Evolutionary conservation across 805 yeast genomes (phyloP).

Genomic region (Tetrapisispora fleetii): DNA sequence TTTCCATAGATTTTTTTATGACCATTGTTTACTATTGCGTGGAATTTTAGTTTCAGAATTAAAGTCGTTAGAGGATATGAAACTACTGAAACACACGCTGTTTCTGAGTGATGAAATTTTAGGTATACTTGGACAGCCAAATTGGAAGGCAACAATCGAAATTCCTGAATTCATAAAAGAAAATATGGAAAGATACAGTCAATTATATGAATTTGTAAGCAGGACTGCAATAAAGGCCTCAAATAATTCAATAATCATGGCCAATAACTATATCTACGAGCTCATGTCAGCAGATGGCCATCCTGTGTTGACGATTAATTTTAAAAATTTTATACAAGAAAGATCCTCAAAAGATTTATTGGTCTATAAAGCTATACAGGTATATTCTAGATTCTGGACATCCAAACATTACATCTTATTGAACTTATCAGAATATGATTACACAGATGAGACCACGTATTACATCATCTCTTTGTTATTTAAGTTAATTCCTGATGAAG

Average conservation of each 20-base stretch:
- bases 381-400: constrained; percentile 63
- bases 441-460: constrained; percentile 8
- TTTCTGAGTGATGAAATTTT: constrained; percentile 37
- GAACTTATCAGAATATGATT: constrained; percentile 55
- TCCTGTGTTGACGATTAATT: constrained; percentile 51
- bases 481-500: constrained; percentile 40
- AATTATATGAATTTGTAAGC: constrained; percentile 62
- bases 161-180: constrained; percentile 44
- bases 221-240: constrained; percentile 47
- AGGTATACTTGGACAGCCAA: constrained; percentile 47
- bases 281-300: constrained; percentile 61
- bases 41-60: constrained; percentile 2
- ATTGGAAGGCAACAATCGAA: constrained; percentile 41
- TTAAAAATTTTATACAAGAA: constrained; percentile 28
- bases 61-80: constrained; percentile 12
- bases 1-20: constrained; percentile 41
- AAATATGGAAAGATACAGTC: constrained; percentile 38
- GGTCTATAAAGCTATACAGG: constrained; percentile 49
- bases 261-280: constrained; percentile 42
- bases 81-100: constrained; percentile 20
- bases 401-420: constrained; percentile 47
- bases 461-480: constrained; percentile 26
- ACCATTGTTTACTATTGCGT: constrained; percentile 16
- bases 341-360: constrained; percentile 38
- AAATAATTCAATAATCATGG: constrained; percentile 23